phyloP scores from a whole-genome alignment of 345 rosid species.

The Rhodamnia argentea region DNA sequence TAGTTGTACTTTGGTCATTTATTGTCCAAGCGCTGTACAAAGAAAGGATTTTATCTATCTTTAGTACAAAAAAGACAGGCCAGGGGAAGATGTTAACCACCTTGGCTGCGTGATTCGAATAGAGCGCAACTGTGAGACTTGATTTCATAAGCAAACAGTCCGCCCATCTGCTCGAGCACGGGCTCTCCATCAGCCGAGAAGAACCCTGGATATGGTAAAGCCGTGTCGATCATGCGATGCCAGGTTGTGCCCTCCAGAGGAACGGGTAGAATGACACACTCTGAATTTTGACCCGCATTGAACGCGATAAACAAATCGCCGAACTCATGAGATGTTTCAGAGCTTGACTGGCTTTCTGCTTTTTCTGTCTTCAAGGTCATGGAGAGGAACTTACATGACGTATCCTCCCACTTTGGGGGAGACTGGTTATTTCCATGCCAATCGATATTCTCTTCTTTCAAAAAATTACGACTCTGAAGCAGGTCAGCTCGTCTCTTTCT shows the following conservation, averaged over 20 bases:
- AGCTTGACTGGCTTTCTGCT: conserved; percentile 13
- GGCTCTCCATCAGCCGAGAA: conserved; percentile 50
- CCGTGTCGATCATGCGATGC: conserved; percentile 66
- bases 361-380: conserved; percentile 39
- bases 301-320: conserved; percentile 59
- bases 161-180: conserved; percentile 33
- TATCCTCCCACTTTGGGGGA: conserved; percentile 77
- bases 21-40: background rate
- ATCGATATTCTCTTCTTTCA: conserved; percentile 61
- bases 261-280: conserved; percentile 43
- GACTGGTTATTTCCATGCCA: conserved; percentile 68
- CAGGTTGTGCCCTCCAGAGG: conserved; percentile 49
- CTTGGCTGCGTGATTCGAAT: conserved; percentile 48
- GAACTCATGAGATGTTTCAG: conserved; percentile 16
- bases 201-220: conserved; percentile 77
- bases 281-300: conserved; percentile 40
- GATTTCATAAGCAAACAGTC: conserved; percentile 47
- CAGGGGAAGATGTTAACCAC: conserved; percentile 8
- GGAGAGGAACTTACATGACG: conserved; percentile 55
- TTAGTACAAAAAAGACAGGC: background rate
- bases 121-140: conserved; percentile 72
- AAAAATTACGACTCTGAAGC: conserved; percentile 47
- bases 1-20: background rate
- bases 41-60: background rate
- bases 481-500: conserved; percentile 60